Evolutionary conservation across 495 filamentous ascomycete genomes (phyloP), one percentile per base, ranked within the genome.

Genomic region (Penicillium bialowiezense): DNA sequence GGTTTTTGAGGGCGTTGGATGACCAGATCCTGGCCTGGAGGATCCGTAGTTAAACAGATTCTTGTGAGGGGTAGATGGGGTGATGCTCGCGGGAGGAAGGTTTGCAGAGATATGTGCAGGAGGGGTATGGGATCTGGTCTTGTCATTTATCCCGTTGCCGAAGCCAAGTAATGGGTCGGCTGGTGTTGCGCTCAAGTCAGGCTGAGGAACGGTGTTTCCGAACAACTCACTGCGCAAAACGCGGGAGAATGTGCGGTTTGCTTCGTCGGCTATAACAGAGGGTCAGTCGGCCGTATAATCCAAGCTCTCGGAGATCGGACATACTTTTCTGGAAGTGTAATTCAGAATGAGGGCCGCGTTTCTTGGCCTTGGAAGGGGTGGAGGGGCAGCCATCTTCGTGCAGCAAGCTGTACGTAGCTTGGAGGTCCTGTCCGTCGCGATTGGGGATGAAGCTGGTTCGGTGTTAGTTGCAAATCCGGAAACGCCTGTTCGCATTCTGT

Each of bases 21-120:
- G 87, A 5, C 81, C 83, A 20, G 83, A 85, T 44, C 82, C 77
- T 55, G 79, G 79, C 15, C 88, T 81, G 9, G 90, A 89, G 10
- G 90, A 90, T 57, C 89, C 85, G 56, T 95, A 98, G 41, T 87
- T 88, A 67, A 98, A 97, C 29, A 98, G 82, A 60, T 97, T 97
- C 72, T 97, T 97, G 64, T 95, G 90, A 3, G 93, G 93, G 7
- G 93, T 97, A 4, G 91, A 91, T 0, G 95, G 93, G 3, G 90
- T 96, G 35, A 93, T 74, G 38, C 77, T 82, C 5, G 86, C 73
- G 4, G 88, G 81, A 13, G 86, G 80, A 18, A 87, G 70, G 29
- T 79, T 72, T 10, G 82, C 76, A 19, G 78, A 69, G 6, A 76
- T 61, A 59, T 84, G 84, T 28, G 76, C 83, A 6, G 93, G 90